Base-by-base conservation (phyloP, 495 filamentous ascomycete species). In the Neurospora sp. region DNA sequence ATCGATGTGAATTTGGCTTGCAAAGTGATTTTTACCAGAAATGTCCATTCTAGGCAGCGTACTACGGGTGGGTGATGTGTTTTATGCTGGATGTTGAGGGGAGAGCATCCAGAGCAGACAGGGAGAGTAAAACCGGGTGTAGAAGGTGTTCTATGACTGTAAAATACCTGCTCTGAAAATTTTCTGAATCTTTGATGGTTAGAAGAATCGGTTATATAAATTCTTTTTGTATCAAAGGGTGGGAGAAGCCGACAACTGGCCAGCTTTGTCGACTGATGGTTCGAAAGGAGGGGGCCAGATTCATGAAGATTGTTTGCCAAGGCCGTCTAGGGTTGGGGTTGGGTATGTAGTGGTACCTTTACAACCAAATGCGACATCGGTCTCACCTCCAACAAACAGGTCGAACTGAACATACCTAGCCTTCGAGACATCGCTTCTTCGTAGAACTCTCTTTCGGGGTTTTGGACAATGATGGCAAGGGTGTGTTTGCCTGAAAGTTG, bases 271-370 rank as follows among this genome's bases (percentile, higher is more conserved):
- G 22, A 31, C 22, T 61, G 22, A 27, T 61, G 53, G 53, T 8
- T 12, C 3, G 6, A 31, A 61, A 16, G 53, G 53, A 61, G 12
- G 53, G 53, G 53, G 53, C 12, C 53, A 31, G 53, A 31, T 61
- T 59, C 53, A 16, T 59, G 5, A 61, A 61, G 0, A 31, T 61
- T 7, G 22, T 16, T 59, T 31, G 22, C 53, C 22, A 61, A 61
- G 53, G 12, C 22, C 5, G 3, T 0, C 1, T 8, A 5, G 53
- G 53, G 53, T 61, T 61, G 8, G 53, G 53, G 53, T 16, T 61
- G 22, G 53, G 0, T 7, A 16, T 61, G 12, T 16, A 1, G n/a
- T 31, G 10, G 8, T 10, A 0, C 3, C 0, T 12, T 47, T 1
- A 3, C 45, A 47, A 47, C 45, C 45, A 20, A 47, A 22, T 47